Evolutionary conservation across 2,329 filamentous ascomycete species (phyloP).

Genomic region (Zymoseptoria ardabiliae): DNA sequence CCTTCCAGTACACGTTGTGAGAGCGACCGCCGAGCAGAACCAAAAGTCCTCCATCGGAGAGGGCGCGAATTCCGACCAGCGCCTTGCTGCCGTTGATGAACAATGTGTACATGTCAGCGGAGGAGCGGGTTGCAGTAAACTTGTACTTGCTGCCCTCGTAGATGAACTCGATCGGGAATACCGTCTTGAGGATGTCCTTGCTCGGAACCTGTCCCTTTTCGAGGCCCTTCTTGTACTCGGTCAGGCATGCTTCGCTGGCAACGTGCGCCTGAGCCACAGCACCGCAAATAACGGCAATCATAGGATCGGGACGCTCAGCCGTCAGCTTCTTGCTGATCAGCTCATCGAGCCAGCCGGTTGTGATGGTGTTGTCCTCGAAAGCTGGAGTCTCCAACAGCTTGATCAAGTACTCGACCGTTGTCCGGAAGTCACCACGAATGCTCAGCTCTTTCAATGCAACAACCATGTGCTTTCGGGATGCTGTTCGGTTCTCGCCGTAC

Average conservation of each 20-base stretch:
- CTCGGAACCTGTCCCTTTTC: slow-evolving; percentile 97
- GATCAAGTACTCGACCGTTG: slow-evolving; percentile 97
- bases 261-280: slow-evolving; percentile 92
- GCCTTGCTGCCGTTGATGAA: slow-evolving; percentile 99
- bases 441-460: slow-evolving; percentile 96
- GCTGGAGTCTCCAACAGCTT: slow-evolving; percentile 97
- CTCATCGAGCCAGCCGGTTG: slow-evolving; percentile 97
- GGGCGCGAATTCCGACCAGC: slow-evolving; percentile 80
- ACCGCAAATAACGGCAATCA: slow-evolving; percentile 90
- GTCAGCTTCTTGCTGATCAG: slow-evolving; percentile 97
- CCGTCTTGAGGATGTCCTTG: slow-evolving; percentile 94
- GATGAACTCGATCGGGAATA: slow-evolving; percentile 97
- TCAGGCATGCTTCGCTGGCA: slow-evolving; percentile 81
- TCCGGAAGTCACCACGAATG: slow-evolving; percentile 98
- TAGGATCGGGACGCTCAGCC: slow-evolving; percentile 87
- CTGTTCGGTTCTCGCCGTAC: slow-evolving; percentile 93
- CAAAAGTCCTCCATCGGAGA: slow-evolving; percentile 88
- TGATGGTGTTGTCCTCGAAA: slow-evolving; percentile 98
- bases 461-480: slow-evolving; percentile 98
- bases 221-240: slow-evolving; percentile 77
- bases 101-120: slow-evolving; percentile 87
- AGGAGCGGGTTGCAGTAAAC: slow-evolving; percentile 92
- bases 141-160: slow-evolving; percentile 96
- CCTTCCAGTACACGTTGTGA: slow-evolving; percentile 99
- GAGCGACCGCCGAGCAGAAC: slow-evolving; percentile 85